These are phyloP conservation scores for Eucalyptus victrix DNA, from an alignment of 345 rosid genomes.

Conservation along the genomic window DNA sequence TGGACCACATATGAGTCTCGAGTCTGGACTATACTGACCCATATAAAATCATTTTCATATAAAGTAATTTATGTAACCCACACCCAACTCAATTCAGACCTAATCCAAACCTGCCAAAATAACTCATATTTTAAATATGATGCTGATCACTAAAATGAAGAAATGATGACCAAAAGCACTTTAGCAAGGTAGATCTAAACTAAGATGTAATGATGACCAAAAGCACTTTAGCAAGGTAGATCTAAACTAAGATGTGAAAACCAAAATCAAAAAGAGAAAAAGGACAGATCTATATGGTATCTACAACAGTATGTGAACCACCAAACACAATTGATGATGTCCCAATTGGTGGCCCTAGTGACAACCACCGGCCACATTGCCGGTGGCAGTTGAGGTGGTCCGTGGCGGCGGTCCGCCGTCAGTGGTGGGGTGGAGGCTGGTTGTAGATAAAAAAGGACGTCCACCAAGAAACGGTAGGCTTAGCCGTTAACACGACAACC, in stretches of 20 bases:
- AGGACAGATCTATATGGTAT: background rate
- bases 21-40: background rate
- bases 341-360: background rate
- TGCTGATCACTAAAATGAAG: background rate
- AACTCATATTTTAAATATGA: background rate
- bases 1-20: background rate
- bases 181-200: too few relatives aligned
- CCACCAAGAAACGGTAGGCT: too few relatives aligned
- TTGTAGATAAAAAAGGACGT: background rate
- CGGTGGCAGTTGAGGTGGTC: background rate
- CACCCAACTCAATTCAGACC: background rate
- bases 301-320: background rate
- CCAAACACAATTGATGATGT: background rate
- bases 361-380: background rate
- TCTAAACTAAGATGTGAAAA: too few relatives aligned
- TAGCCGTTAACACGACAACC: background rate
- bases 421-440: background rate
- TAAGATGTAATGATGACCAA: too few relatives aligned
- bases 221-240: too few relatives aligned
- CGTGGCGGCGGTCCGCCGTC: background rate
- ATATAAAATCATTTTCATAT: background rate
- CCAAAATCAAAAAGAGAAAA: background rate
- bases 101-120: background rate
- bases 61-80: background rate
- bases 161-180: too few relatives aligned